Percentiles rank a stretch among this genome's conserved stretches.
Evolutionary conservation across 2,329 filamentous ascomycete species (phyloP).

Genomic region (Sporothrix brunneoviolacea): DNA sequence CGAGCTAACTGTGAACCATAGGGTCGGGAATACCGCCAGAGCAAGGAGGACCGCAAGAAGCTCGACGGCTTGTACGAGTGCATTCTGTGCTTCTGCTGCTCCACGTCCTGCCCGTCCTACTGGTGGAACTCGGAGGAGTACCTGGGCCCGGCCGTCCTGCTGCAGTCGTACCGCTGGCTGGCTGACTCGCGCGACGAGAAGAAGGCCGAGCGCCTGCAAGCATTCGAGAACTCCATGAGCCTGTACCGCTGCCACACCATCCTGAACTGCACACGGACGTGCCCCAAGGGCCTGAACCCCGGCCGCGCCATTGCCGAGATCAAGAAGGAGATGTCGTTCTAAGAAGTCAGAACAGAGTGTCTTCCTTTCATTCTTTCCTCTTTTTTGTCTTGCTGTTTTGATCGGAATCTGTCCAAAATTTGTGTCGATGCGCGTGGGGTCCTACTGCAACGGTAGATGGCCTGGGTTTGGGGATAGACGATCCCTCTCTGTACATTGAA

Average conservation of each 20-base stretch:
- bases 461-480: no score
- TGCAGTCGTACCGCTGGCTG: constrained; percentile 98
- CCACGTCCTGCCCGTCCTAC: constrained; percentile 98
- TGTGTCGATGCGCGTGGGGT: no score
- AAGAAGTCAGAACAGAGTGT: constrained; percentile 18
- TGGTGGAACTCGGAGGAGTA: constrained; percentile 99
- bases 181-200: constrained; percentile 90
- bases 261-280: constrained; percentile 95
- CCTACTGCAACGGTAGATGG: no score
- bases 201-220: constrained; percentile 78
- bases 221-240: constrained; percentile 97
- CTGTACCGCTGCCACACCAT: constrained; percentile 99
- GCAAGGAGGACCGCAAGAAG: constrained; percentile 87
- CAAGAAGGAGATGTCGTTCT: constrained; percentile 88
- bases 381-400: no score
- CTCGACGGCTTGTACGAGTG: constrained; percentile 98
- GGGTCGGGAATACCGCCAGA: constrained; percentile 90
- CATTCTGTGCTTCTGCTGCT: constrained; percentile 99
- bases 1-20: constrained; percentile 28
- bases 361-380: neutral
- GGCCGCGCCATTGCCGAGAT: constrained; percentile 94
- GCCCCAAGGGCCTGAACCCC: constrained; percentile 97
- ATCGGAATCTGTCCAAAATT: no score
- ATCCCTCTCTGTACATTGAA: neutral
- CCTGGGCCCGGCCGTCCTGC: constrained; percentile 89